These are phyloP conservation scores for Aspergillus cristatus DNA, from an alignment of 495 filamentous ascomycete genomes.

Conservation along the genomic window DNA sequence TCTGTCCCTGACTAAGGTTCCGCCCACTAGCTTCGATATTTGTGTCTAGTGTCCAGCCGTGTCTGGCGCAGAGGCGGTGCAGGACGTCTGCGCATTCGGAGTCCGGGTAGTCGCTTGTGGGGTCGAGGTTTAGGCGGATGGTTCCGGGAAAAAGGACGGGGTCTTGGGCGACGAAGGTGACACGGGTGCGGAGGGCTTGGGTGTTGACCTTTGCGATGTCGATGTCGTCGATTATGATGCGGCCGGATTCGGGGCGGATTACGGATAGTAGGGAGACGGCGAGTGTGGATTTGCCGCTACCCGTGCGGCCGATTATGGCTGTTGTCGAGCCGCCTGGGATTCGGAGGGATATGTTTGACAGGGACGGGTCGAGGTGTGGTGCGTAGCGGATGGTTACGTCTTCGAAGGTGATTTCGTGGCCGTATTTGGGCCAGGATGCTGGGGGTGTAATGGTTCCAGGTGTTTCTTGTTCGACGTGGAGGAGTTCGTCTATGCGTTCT, in stretches of 20 bases:
- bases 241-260: constrained; percentile 41
- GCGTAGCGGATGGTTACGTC: constrained; percentile 71
- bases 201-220: constrained; percentile 51
- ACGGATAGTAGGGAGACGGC: constrained; percentile 55
- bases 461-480: constrained; percentile 65
- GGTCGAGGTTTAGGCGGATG: constrained; percentile 51
- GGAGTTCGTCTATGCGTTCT: constrained; percentile 69
- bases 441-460: constrained; percentile 57
- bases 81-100: constrained; percentile 42
- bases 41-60: constrained; percentile 46
- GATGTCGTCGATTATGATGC: constrained; percentile 50
- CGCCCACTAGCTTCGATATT: constrained; percentile 48
- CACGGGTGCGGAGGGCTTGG: constrained; percentile 47
- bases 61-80: constrained; percentile 37
- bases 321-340: constrained; percentile 67
- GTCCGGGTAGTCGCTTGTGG: constrained; percentile 36
- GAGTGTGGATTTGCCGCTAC: constrained; percentile 59
- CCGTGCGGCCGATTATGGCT: constrained; percentile 53
- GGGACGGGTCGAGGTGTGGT: constrained; percentile 59
- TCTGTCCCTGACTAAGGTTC: constrained; percentile 52
- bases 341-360: constrained; percentile 52
- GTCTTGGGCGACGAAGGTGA: constrained; percentile 58
- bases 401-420: constrained; percentile 64
- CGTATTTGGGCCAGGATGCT: constrained; percentile 62
- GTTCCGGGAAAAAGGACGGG: constrained; percentile 54